Evolutionary conservation across 441 rosid genomes (phyloP).

Genomic region (Oxalis stricta): DNA sequence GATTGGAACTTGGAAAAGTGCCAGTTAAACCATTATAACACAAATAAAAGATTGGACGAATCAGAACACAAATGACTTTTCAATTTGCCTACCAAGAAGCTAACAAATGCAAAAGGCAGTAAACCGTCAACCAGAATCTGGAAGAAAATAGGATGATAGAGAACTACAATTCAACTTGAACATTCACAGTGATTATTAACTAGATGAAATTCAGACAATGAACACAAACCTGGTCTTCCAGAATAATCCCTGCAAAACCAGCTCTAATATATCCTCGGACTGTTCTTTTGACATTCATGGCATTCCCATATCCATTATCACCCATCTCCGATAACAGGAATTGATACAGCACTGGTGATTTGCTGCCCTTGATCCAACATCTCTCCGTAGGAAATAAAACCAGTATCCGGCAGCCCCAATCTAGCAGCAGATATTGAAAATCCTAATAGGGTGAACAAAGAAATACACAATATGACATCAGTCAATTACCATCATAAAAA

Average conservation of each 20-base stretch:
- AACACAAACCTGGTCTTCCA: slow-evolving; percentile 65
- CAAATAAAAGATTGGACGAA: neutral
- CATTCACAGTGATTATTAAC: too few relatives aligned
- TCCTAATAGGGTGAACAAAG: slow-evolving; percentile 38
- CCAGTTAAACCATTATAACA: neutral
- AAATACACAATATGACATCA: too few relatives aligned
- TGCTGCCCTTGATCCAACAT: slow-evolving; percentile 84
- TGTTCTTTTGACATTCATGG: slow-evolving; percentile 83
- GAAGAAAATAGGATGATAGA: neutral
- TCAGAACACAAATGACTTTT: neutral
- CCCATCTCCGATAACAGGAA: slow-evolving; percentile 87
- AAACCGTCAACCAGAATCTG: neutral
- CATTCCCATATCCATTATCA: slow-evolving; percentile 79
- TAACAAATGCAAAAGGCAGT: neutral
- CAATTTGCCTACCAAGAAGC: neutral
- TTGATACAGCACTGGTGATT: slow-evolving; percentile 59
- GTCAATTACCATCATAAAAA: neutral
- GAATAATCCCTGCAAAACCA: slow-evolving; percentile 82
- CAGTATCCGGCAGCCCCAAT: slow-evolving; percentile 70
- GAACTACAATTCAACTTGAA: too few relatives aligned
- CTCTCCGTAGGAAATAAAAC: slow-evolving; percentile 77
- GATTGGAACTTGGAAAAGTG: neutral
- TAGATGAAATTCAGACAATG: too few relatives aligned
- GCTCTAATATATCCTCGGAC: slow-evolving; percentile 70
- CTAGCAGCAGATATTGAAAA: slow-evolving; percentile 81